Base-by-base conservation (phyloP, 2,329 filamentous ascomycete genomes). In the Epichloe elymi region DNA sequence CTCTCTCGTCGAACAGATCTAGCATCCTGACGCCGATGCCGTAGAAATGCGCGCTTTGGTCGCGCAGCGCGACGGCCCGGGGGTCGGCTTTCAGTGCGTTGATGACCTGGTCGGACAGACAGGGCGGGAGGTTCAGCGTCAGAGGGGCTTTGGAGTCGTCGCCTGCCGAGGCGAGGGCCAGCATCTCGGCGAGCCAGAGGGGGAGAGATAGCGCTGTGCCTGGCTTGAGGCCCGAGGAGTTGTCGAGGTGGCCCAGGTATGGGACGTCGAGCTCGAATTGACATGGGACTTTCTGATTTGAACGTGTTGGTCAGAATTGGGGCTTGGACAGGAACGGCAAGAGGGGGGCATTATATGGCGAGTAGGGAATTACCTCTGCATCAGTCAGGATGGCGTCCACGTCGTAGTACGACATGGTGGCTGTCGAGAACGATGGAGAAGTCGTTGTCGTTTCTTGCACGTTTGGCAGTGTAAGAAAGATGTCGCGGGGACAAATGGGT, bases 181-280 rank as follows among this genome's bases (percentile, higher is more conserved):
- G 85, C 79, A 96, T 91, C 67, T 95, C 88, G 58, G 86, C 89
- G 12, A 98, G 82, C 93, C 93, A 98, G 57, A 97, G 76, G 2
- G 93, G 1, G 19, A 97, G 81, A 55, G 85, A 79, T 45, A 96
- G 75, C 42, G 83, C 82, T 1, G 88, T 91, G 54, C 87, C 86
- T 50, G 83, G 70, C 66, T 91, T 93, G 60, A 97, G 83, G 64
- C 86, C 69, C 35, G 75, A 70, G 62, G 88, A 91, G 61, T 89
- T 89, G 69, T 95, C 89, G 53, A 98, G 77, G 65, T 95, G 88
- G 58, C 90, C 90, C 44, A 97, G 79, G 51, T 86, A 83, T 19
- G 89, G 85, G 35, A 95, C 83, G 53, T 91, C 86, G 62, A 96
- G 79, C 63, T 95, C 86, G 70, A 97, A 96, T 48, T 86, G 94